Base-by-base conservation (phyloP, 2,329 filamentous ascomycete species). In the Shiraia bambusicola region DNA sequence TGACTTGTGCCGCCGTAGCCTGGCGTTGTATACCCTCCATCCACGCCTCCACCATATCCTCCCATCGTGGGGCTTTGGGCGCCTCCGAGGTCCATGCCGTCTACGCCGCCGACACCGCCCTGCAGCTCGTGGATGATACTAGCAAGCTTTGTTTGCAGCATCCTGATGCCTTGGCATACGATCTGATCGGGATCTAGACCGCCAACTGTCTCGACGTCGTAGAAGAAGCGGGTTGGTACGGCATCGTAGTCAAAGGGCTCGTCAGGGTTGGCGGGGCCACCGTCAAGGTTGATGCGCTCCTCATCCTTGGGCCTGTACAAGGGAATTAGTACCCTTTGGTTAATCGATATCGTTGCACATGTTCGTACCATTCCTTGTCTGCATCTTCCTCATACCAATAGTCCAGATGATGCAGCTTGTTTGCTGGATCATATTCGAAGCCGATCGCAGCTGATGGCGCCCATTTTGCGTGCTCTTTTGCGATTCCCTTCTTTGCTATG, bases 391-490 rank as follows among this genome's bases (percentile, higher is more conserved):
- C 93, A 67, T 89, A 96, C 93, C 93, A 98, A 70, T 95, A 82
- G 62, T 95, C 88, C 41, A 93, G 78, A 71, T 98, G 93, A 54
- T 85, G 82, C 53, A 98, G 76, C 73, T 95, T 96, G 74, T 98
- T 98, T 70, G 94, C 87, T 47, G 93, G 93, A 67, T 98, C 93
- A 70, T 98, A 98, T 71, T 98, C 93, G 66, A 98, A 98, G 16
- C 89, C 91, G 28, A 98, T 84, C 3, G 93, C 93, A 28, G 90
- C 81, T 26, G 88, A 92, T 2, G 93, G 91, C 61, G 89, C 87
- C 93, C 93, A 98, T 71, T 98, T 98, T 8, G 93, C 88, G 71
- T 98, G 93, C 69, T 98, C 93, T 76, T 98, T 98, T 27, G 92
- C 91, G 52, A 97, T 97, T 1, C 93, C 93, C 78, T 97, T 97